Evolutionary conservation across 2,329 filamentous ascomycete species (phyloP), one percentile per base, ranked within the genome.

Genomic region (Aspergillus costaricaensis): DNA sequence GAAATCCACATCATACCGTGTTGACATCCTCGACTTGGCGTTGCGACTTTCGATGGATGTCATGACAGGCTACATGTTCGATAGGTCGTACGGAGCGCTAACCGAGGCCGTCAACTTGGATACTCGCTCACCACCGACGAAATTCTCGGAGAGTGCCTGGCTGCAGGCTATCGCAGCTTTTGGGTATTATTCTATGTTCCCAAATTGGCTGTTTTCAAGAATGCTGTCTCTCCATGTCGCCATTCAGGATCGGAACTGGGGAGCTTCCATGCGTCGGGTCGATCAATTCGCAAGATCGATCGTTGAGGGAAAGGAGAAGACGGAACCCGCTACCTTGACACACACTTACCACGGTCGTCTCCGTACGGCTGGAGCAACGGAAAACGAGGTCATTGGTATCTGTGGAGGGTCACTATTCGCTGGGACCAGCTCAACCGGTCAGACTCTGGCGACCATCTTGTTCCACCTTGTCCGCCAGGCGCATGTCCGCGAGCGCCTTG

Each of bases 331-430:
- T 14, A 9, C 48, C 39, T 7, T 38, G 25, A 3, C 21, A 17
- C 15, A 12, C 50, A 58, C 56, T 8, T 58, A 58, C 25, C 56
- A 53, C 5, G 50, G 47, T 17, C 47, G 56, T 14, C 38, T 58
- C 7, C 38, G 19, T 2, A 49, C 21, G 3, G 56, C 56, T n/a
- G 56, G 48, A 21, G 39, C 30, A 2, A 44, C 48, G 17, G 15
- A 19, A 10, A 3, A 38, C 4, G 56, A 58, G 36, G 30, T 49
- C 36, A 32, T 52, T 32, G 38, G 36, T n/a, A 49, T 52, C 14
- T 52, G 56, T 49, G 50, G 44, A 21, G 56, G 47, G 15, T 49
- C 47, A n/a, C 39, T 58, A 21, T 58, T 58, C 2, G 56, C 56
- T 4, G 56, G 48, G 15, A 49, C 56, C 5, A 49, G 50, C 25